Base-by-base conservation (phyloP, 192 early-diverging fungal genomes). In the Rhizophagus sp. region DNA sequence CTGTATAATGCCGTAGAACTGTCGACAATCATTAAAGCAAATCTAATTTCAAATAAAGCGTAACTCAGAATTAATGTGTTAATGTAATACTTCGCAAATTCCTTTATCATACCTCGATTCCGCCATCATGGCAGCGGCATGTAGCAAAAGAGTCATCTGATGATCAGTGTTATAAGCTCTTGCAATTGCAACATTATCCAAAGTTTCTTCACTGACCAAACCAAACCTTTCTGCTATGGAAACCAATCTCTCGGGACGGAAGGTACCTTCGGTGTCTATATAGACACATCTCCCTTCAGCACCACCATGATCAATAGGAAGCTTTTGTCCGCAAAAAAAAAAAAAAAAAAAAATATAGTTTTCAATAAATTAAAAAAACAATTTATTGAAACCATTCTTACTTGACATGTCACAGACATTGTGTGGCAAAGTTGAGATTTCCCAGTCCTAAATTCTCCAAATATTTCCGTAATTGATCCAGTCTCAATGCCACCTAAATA, bases 391-490 rank as follows among this genome's bases (percentile, higher is more conserved):
- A 12, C 22, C 34, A 22, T 69, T 2, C 62, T 66, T 83, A 93
- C 92, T 89, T 98, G 97, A 79, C 95, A 96, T n/a, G 94, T 95
- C 27, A 99, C 96, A 7, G 97, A 96, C 49, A 99, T 85, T 34
- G 93, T 96, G 76, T 99, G 97, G 83, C 97, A 98, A 15, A 99
- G 79, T 82, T 99, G 97, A 77, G 94, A 97, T 85, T 99, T 99
- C 79, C 97, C 97, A 8, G 97, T 99, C 68, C 97, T 86, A 81
- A 99, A 99, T 85, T 99, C 97, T 41, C 97, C 97, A 93, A 98
- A 99, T 0, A 99, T 87, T 83, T 99, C 97, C 27, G 97, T 99
- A 47, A 99, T 98, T 6, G 94, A 89, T 3, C 97, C 97, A 5
- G 97, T 98, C 80, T 99, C 97, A 64, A 99, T 93, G 19, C 97